A percentile compares a stretch with the other conserved stretches of the same genome.
These are phyloP conservation scores for Symbiodinium pilosum DNA, from an alignment of 73 alveolate species.

Conservation along the genomic window DNA sequence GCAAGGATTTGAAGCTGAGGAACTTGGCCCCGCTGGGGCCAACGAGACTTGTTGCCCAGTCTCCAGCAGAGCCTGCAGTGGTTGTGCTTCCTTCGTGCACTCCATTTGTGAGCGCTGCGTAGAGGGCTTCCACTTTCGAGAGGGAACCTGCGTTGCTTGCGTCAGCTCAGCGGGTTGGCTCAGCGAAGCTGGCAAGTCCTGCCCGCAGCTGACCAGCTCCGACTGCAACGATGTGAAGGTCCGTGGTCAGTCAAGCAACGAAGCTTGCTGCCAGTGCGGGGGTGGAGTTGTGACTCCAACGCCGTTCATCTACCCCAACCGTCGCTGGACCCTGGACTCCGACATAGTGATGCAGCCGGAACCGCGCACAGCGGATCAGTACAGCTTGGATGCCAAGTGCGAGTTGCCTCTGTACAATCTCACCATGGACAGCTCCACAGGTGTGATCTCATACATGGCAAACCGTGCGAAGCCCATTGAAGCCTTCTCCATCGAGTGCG, in stretches of 20 bases:
- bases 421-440: slow-evolving; percentile 49
- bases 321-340: slow-evolving; percentile 64
- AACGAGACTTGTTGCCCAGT: slow-evolving; percentile 36
- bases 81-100: slow-evolving; percentile 8
- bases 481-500: slow-evolving; percentile 46
- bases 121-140: slow-evolving; percentile 31
- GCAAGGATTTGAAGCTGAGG: background rate
- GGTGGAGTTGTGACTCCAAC: slow-evolving; percentile 69
- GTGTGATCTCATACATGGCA: slow-evolving; percentile 1
- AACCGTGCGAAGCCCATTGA: slow-evolving; percentile 28
- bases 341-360: slow-evolving; percentile 28
- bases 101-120: background rate
- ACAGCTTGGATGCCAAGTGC: slow-evolving; percentile 70
- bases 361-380: slow-evolving; percentile 72
- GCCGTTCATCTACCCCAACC: slow-evolving; percentile 62
- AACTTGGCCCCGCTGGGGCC: slow-evolving; percentile 3
- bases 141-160: slow-evolving; percentile 41
- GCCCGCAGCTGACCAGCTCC: background rate
- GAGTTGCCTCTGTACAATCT: slow-evolving; percentile 62
- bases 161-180: slow-evolving; percentile 28
- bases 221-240: slow-evolving; percentile 35
- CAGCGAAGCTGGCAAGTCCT: slow-evolving; percentile 8
- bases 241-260: background rate
- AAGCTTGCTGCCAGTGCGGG: slow-evolving; percentile 34
- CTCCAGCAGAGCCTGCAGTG: slow-evolving; percentile 31